Evolutionary conservation across 2,329 filamentous ascomycete species (phyloP).

Genomic region (Emergomyces pasteurianus): DNA sequence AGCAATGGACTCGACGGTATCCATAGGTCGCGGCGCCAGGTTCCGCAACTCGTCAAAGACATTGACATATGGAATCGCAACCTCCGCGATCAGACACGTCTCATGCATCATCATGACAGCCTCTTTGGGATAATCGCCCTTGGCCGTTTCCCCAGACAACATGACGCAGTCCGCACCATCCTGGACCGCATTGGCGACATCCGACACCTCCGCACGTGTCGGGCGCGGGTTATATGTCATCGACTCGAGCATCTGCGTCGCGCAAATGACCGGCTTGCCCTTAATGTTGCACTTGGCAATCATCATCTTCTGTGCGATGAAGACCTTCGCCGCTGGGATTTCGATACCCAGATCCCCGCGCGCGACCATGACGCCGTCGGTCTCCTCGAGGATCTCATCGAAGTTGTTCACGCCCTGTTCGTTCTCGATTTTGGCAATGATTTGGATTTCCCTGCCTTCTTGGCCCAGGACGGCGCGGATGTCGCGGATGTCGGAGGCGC

Average conservation of each 20-base stretch:
- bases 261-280: constrained; percentile 97
- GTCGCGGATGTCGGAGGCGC: constrained; percentile 79
- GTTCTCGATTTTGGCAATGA: constrained; percentile 99
- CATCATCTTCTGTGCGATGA: constrained; percentile 99
- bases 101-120: constrained; percentile 97
- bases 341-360: constrained; percentile 98
- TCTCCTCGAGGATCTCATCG: constrained; percentile 87
- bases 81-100: constrained; percentile 91
- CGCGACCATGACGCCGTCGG: constrained; percentile 98
- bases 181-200: constrained; percentile 94
- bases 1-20: constrained; percentile 83
- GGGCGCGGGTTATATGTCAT: constrained; percentile 99
- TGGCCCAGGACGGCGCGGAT: constrained; percentile 86
- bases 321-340: constrained; percentile 96
- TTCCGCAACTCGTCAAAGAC: constrained; percentile 92
- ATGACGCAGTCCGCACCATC: constrained; percentile 99
- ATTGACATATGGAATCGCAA: constrained; percentile 91
- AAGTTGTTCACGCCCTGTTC: constrained; percentile 99
- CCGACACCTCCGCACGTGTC: constrained; percentile 94
- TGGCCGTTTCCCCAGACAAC: constrained; percentile 98
- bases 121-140: constrained; percentile 87
- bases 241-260: constrained; percentile 98
- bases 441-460: constrained; percentile 92
- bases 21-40: constrained; percentile 69
- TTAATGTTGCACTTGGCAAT: constrained; percentile 99